Evolutionary conservation across 225 moss, liverwort and hornwort species (phyloP).

Genomic region (Rhytidiadelphus loreus): DNA sequence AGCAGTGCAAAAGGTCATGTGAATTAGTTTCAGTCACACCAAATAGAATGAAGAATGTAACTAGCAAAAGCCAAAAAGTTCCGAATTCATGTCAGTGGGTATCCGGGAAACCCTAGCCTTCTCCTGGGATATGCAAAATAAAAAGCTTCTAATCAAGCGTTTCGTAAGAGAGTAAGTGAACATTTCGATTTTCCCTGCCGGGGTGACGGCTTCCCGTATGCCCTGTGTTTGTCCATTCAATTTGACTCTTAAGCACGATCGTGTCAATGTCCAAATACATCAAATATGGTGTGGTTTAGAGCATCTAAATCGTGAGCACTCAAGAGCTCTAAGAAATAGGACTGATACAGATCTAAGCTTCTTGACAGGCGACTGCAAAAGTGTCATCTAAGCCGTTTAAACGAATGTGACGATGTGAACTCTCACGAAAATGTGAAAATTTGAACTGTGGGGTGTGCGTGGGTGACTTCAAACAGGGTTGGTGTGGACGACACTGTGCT

Average conservation of each 20-base stretch:
- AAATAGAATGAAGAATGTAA: not conserved
- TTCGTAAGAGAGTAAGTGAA: not conserved
- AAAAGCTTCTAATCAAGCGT: too few relatives aligned
- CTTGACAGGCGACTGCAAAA: not conserved
- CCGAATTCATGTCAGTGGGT: not conserved
- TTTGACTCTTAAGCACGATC: not conserved
- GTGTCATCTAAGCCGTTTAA: not conserved
- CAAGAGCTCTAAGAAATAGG: not conserved
- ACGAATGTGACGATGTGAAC: too few relatives aligned
- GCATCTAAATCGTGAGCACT: not conserved
- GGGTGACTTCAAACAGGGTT: not conserved
- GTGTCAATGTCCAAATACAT: not conserved
- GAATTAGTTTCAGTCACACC: not conserved
- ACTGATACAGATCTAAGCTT: not conserved
- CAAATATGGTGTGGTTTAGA: not conserved
- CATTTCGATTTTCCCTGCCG: not conserved
- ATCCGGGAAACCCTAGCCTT: too few relatives aligned
- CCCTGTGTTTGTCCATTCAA: not conserved
- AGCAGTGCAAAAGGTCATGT: not conserved
- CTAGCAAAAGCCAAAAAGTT: not conserved
- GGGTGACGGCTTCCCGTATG: not conserved
- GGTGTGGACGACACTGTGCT: constrained; percentile 13
- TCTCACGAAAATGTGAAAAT: not conserved
- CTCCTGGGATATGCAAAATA: not conserved
- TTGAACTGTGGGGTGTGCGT: too few relatives aligned